Evolutionary conservation across 805 yeast species (phyloP), one percentile per base, ranked within the genome.

Genomic region (Teunomyces lycoperdinae): DNA sequence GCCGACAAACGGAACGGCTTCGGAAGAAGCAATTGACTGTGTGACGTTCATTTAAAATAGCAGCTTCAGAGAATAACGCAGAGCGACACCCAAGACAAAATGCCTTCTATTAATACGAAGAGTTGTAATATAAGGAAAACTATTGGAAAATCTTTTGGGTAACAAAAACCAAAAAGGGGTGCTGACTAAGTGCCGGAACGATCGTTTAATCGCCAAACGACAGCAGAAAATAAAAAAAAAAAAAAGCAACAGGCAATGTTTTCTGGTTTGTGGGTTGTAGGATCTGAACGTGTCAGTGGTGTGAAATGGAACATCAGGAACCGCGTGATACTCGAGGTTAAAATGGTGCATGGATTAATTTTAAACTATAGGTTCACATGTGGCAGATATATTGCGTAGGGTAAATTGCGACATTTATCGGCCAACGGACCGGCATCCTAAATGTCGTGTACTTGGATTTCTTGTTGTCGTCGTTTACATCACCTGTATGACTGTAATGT

Each of bases 191-290:
- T 10, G 9, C 7, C 30, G 30, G 17, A 42, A 51, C 54, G 54
- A 51, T 49, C 54, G 54, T 51, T 39, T 44, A 49, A 44, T 20
- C 24, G 6, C 24, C 6, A 20, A 20, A 5, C 24, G 24, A 20
- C 24, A 20, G 24, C 24, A 31, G 10, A 13, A 9, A 41, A 41
- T n/a, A 11, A 29, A 36, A n/a, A 5, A 16, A 17, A 36, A 17
- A 36, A 36, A 17, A 24, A 36, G 14, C 24, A 36, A 36, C 34
- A 32, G 13, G 34, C 34, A 10, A 32, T 32, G 13, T 13, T 13
- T 9, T 20, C 6, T 20, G 24, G 24, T 20, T 20, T 20, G 2
- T 3, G 5, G 24, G 24, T 20, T 20, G 24, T 2, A 20, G 6
- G 24, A 20, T 20, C 24, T 6, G 24, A 1, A 16, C 17, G 34